Base-by-base conservation (phyloP, 257 asterid species). In the Scutellaria galericulata region DNA sequence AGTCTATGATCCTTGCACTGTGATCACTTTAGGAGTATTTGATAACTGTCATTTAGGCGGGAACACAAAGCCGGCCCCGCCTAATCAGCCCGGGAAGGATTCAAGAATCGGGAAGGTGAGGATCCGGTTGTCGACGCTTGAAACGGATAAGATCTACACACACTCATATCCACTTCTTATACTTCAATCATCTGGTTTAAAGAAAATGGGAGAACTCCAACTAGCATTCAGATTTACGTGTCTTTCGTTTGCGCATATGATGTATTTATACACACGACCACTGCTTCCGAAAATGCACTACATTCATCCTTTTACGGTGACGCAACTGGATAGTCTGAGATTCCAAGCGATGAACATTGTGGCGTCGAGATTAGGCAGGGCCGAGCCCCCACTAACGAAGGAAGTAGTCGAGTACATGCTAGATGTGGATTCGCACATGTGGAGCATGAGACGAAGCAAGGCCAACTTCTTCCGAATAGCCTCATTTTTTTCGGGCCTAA, bases 381-480 rank as follows among this genome's bases (percentile, higher is more conserved):
- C 95, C 1, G 96, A 90, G 77, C 95, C 95, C 7, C 95, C 95
- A 7, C 66, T 90, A 11, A 62, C 78, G 22, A 90, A 84, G 62
- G 96, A 90, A 61, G 92, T 90, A 3, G 92, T 90, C 27, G 96
- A 88, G 20, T 88, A 86, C 86, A 90, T 90, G 95, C 77, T 90
- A 14, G 96, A 90, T 9, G 90, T 80, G 0, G 96, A 83, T 66
- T 86, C 92, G 13, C 86, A 87, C 70, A 84, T 87, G 90, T 90
- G 92, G 92, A 90, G 96, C 88, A 84, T 90, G 94, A 79, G 96
- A 57, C 70, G 90, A 66, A 87, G 96, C 83, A 90, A 90, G 71
- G 96, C 96, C 7, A 90, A 90, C 50, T 87, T 87, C 85, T 87
- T 84, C 65, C 64, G 94, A 45, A 73, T 87, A 3, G 79, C 82